Conservation (phyloP, 2,329 filamentous ascomycete species). For the Botrytis aclada region DNA sequence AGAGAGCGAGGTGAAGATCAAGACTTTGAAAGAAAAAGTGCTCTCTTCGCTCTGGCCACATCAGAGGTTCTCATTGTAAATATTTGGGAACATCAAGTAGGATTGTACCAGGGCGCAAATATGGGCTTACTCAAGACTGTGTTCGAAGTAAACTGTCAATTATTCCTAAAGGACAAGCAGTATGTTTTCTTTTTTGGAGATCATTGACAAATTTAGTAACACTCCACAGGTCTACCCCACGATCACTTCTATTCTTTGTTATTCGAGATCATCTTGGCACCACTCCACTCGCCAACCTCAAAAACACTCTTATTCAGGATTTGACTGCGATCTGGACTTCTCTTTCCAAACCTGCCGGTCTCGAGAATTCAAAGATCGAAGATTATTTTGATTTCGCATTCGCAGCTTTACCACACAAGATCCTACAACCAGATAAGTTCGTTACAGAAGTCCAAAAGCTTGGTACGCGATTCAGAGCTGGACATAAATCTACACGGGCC, state of each 20-base stretch:
- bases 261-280: constrained; percentile 95
- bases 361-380: constrained; percentile 85
- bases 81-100: constrained; percentile 99
- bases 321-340: constrained; percentile 88
- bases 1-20: constrained; percentile 96
- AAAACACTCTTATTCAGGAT: constrained; percentile 86
- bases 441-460: constrained; percentile 74
- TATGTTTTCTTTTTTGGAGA: constrained; percentile 45
- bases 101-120: constrained; percentile 95
- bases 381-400: constrained; percentile 99
- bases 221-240: constrained; percentile 67
- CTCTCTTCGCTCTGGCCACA: constrained; percentile 92
- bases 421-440: constrained; percentile 91
- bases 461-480: constrained; percentile 76
- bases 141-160: constrained; percentile 95
- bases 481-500: constrained; percentile 67
- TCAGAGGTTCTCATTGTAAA: constrained; percentile 98
- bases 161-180: constrained; percentile 95
- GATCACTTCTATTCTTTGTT: constrained; percentile 95
- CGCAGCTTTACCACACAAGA: constrained; percentile 92
- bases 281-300: constrained; percentile 85
- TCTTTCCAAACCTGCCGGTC: constrained; percentile 83
- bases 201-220: constrained; percentile 25
- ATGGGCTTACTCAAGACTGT: constrained; percentile 99
- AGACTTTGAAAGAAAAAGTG: constrained; percentile 98